Percentiles rank a stretch among this genome's conserved stretches.
phyloP scores from a whole-genome alignment of 2,329 filamentous ascomycete genomes.

The Pseudopyricularia cyperi region DNA sequence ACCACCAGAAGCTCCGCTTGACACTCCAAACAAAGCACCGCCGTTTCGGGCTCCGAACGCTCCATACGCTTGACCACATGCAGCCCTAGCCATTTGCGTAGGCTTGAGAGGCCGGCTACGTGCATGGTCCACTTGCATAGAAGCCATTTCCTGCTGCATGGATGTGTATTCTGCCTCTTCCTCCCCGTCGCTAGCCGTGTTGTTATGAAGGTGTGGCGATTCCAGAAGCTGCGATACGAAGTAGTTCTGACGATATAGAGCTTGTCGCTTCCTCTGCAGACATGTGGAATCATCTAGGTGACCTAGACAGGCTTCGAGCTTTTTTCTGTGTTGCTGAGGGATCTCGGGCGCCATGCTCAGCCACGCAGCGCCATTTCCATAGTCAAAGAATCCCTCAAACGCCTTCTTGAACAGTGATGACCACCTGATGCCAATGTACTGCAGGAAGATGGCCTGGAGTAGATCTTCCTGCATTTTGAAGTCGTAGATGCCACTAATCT shows the following conservation, averaged over 20 bases:
- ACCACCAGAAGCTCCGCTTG: no score
- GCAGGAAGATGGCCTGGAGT: slow-evolving; percentile 35
- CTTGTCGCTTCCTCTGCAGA: slow-evolving; percentile 17
- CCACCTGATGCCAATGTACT: slow-evolving; percentile 34
- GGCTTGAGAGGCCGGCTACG: no score
- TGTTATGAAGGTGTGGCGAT: slow-evolving; percentile 9
- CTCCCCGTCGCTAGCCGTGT: slow-evolving; percentile 18
- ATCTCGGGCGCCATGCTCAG: slow-evolving; percentile 15
- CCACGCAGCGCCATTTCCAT: slow-evolving; percentile 22
- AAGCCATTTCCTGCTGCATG: no score
- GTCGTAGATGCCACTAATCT: slow-evolving; percentile 33
- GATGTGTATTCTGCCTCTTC: slow-evolving; percentile 19
- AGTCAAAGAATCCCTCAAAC: slow-evolving; percentile 25
- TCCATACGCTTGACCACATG: not conserved
- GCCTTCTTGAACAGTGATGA: slow-evolving; percentile 26
- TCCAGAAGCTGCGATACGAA: slow-evolving; percentile 31
- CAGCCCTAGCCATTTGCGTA: not conserved
- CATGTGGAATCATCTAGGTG: slow-evolving; percentile 2
- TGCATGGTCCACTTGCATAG: no score
- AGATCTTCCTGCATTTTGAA: slow-evolving; percentile 40
- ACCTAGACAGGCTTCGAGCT: slow-evolving; percentile 24
- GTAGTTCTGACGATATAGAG: slow-evolving; percentile 23
- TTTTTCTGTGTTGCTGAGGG: slow-evolving; percentile 14
- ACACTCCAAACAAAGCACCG: no score
- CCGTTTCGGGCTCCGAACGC: no score